Percentiles rank a stretch among this genome's conserved stretches.
phyloP scores from a whole-genome alignment of 2,329 filamentous ascomycete species.

The Talaromyces marneffei region DNA sequence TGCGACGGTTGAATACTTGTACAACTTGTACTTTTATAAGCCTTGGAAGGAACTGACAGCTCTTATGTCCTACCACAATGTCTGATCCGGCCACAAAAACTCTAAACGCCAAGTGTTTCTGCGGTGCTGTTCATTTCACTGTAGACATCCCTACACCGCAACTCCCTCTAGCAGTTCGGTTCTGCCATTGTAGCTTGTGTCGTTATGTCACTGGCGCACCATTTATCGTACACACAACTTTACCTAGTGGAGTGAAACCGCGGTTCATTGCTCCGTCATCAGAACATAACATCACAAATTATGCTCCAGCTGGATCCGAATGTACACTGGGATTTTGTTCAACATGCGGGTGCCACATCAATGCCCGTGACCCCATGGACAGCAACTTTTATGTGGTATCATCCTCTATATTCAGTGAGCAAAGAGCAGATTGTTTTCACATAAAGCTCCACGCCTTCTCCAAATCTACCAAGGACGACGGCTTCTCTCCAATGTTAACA shows the following conservation, averaged over 20 bases:
- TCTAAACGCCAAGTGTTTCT: slow-evolving; percentile 24
- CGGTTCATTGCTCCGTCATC: slow-evolving; percentile 22
- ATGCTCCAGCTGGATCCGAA: slow-evolving; percentile 25
- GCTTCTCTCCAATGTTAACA: slow-evolving; percentile 18
- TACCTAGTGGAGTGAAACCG: slow-evolving; percentile 19
- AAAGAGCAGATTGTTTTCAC: slow-evolving; percentile 17
- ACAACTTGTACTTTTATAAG: no score
- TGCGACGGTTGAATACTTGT: no score
- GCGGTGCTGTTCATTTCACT: slow-evolving; percentile 24
- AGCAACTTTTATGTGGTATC: slow-evolving; percentile 22
- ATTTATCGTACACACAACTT: slow-evolving; percentile 22
- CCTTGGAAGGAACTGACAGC: no score
- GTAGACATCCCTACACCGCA: slow-evolving; percentile 28
- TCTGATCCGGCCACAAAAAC: no score
- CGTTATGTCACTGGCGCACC: slow-evolving; percentile 36
- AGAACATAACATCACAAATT: slow-evolving; percentile 21
- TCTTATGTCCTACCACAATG: no score
- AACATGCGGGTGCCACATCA: slow-evolving; percentile 39
- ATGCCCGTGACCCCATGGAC: slow-evolving; percentile 17
- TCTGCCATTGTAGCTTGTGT: slow-evolving; percentile 44
- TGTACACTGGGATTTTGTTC: slow-evolving; percentile 38
- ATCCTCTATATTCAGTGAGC: slow-evolving; percentile 21
- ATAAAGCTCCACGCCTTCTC: slow-evolving; percentile 20
- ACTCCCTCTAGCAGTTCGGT: slow-evolving; percentile 36
- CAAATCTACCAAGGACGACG: slow-evolving; percentile 16